Evolutionary conservation across 208 protist species (phyloP).

Genomic region (Leishmania martiniquensis): DNA sequence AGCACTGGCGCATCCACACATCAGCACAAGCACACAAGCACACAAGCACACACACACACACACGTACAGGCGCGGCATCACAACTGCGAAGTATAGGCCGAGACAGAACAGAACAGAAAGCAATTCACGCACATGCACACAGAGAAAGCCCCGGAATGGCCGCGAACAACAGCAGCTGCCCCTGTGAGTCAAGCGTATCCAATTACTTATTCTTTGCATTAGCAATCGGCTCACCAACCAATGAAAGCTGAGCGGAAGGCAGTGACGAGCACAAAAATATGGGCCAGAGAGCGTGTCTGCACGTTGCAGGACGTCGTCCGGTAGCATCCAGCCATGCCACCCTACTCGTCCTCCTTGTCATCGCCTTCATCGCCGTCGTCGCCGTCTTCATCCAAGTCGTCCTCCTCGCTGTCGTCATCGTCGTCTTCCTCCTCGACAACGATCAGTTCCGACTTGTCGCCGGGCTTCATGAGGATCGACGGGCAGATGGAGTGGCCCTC

Average conservation of each 20-base stretch:
- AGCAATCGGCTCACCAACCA: not conserved
- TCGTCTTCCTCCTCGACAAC: constrained; percentile 63
- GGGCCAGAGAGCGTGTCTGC: not conserved
- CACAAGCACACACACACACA: not conserved
- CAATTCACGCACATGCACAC: no score
- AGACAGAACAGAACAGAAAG: not conserved
- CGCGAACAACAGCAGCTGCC: not conserved
- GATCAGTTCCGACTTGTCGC: constrained; percentile 47
- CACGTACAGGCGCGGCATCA: not conserved
- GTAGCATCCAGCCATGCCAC: not conserved
- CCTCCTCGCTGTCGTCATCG: constrained; percentile 79
- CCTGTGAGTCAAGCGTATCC: not conserved
- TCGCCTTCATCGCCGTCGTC: constrained; percentile 51
- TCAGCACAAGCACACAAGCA: not conserved
- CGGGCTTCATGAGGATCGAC: constrained; percentile 67
- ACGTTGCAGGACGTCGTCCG: not conserved
- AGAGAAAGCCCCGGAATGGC: constrained; percentile 6
- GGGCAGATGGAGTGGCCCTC: constrained; percentile 45
- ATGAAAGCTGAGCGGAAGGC: not conserved
- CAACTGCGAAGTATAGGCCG: not conserved
- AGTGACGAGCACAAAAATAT: not conserved
- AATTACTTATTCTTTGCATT: not conserved
- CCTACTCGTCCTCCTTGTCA: constrained; percentile 60
- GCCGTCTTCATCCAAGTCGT: constrained; percentile 61
- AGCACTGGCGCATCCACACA: not conserved